Percentiles rank a stretch among this genome's conserved stretches.
These are phyloP conservation scores for Kregervanrija pseudodelftensis DNA, from an alignment of 805 yeast genomes.

Conservation along the genomic window DNA sequence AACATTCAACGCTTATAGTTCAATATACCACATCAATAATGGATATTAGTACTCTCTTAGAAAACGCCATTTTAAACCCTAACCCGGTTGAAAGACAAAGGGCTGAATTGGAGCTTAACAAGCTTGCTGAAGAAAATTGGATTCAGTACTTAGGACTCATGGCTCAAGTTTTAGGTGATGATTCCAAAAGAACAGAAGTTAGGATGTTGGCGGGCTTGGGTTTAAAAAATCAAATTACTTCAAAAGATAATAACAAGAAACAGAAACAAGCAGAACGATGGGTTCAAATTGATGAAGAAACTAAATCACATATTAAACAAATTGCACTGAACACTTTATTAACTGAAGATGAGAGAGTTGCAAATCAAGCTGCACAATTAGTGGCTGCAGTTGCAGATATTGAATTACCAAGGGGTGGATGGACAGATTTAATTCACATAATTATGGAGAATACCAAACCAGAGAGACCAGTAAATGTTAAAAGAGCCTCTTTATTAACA, in stretches of 20 bases:
- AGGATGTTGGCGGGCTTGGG: slow-evolving; percentile 88
- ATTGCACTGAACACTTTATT: slow-evolving; percentile 57
- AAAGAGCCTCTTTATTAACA: slow-evolving; percentile 79
- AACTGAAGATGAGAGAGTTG: slow-evolving; percentile 67
- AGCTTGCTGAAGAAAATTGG: slow-evolving; percentile 69
- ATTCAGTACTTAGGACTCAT: slow-evolving; percentile 64
- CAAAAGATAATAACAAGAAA: slow-evolving; percentile 64
- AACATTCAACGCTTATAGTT: too few relatives aligned
- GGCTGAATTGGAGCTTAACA: slow-evolving; percentile 72
- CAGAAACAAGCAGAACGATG: slow-evolving; percentile 64
- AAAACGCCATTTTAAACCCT: slow-evolving; percentile 68
- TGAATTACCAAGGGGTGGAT: slow-evolving; percentile 79
- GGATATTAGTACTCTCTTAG: slow-evolving; percentile 68
- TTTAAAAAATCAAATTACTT: slow-evolving; percentile 78
- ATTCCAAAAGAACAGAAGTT: slow-evolving; percentile 62
- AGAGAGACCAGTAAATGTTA: slow-evolving; percentile 69
- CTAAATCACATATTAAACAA: slow-evolving; percentile 60
- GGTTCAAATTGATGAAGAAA: slow-evolving; percentile 49
- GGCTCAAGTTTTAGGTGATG: slow-evolving; percentile 65
- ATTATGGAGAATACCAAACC: slow-evolving; percentile 83
- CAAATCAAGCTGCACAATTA: slow-evolving; percentile 83
- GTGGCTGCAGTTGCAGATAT: slow-evolving; percentile 97
- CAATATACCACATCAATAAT: slow-evolving; percentile 16
- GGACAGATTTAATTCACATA: slow-evolving; percentile 80
- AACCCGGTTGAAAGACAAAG: slow-evolving; percentile 60